A percentile compares a stretch with the other conserved stretches of the same genome.
These are phyloP conservation scores for Trifolium repens DNA, from an alignment of 306 rosid genomes.

Conservation along the genomic window DNA sequence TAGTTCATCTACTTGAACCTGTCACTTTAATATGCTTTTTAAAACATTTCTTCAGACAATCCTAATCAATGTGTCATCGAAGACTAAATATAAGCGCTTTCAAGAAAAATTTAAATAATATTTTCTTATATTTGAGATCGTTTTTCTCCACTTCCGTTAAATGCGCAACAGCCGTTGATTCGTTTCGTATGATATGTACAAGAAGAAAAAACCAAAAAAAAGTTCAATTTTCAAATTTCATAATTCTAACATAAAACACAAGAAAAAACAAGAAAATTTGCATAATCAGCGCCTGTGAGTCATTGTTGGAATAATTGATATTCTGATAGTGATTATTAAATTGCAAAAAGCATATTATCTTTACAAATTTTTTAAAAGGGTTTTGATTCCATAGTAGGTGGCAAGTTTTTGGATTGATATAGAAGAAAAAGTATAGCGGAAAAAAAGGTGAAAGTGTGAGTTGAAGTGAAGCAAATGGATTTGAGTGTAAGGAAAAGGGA, in stretches of 20 bases:
- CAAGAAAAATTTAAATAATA: background rate
- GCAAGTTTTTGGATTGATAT: constrained; percentile 79
- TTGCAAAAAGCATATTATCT: constrained; percentile 36
- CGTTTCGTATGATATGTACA: background rate
- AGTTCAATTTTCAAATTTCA: background rate
- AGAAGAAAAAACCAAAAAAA: constrained; percentile 25
- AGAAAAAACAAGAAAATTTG: constrained; percentile 56
- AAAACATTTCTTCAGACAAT: background rate
- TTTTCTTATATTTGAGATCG: background rate
- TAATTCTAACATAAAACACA: constrained; percentile 33
- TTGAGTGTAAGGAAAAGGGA: constrained; percentile 69
- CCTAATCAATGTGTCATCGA: background rate
- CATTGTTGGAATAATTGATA: constrained; percentile 53
- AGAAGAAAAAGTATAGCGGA: constrained; percentile 38
- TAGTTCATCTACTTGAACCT: background rate
- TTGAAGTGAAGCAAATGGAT: constrained; percentile 39
- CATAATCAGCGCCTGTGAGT: constrained; percentile 58
- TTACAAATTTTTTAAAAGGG: constrained; percentile 54
- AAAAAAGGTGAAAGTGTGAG: constrained; percentile 22
- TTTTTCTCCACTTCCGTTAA: background rate
- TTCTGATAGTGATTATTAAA: constrained; percentile 52
- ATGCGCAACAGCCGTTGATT: background rate
- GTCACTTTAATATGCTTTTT: background rate
- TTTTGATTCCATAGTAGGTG: constrained; percentile 92
- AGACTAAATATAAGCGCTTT: background rate